These are phyloP conservation scores for Epichloe uncinata DNA, from an alignment of 2,329 filamentous ascomycete species.

Conservation along the genomic window DNA sequence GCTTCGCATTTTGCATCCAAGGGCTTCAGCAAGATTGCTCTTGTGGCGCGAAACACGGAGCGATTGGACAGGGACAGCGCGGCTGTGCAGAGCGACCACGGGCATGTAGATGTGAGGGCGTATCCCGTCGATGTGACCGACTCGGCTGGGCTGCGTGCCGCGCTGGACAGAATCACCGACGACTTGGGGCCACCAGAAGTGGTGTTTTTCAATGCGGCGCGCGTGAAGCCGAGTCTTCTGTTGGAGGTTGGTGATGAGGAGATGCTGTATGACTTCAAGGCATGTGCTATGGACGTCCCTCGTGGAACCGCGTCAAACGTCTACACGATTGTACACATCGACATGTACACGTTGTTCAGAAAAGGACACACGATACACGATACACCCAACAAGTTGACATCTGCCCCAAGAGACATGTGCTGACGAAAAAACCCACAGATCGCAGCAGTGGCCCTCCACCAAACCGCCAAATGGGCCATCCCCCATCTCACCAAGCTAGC, in stretches of 20 bases:
- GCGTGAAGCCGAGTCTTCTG: constrained; percentile 28
- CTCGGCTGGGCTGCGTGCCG: neutral
- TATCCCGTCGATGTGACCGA: constrained; percentile 31
- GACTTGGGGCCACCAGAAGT: constrained; percentile 30
- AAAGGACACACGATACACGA: too few species aligned
- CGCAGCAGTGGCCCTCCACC: constrained; percentile 31
- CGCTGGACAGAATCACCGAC: neutral
- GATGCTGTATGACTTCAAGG: constrained; percentile 36
- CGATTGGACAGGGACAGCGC: constrained; percentile 25
- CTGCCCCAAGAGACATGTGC: too few species aligned
- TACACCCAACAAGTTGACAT: too few species aligned
- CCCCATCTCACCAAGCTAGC: constrained; percentile 25
- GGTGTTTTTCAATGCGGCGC: constrained; percentile 39
- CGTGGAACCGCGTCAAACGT: too few species aligned
- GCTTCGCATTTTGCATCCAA: constrained; percentile 69
- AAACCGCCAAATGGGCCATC: constrained; percentile 33
- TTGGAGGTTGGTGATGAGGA: constrained; percentile 28
- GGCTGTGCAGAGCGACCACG: constrained; percentile 20
- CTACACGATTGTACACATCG: too few species aligned
- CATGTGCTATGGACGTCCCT: constrained; percentile 12
- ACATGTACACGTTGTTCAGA: too few species aligned
- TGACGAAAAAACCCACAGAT: constrained; percentile 17
- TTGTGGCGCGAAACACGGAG: constrained; percentile 29
- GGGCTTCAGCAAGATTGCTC: constrained; percentile 53
- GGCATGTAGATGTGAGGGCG: constrained; percentile 20